These are phyloP conservation scores for Kockovaella imperatae DNA, from an alignment of 768 basidiomycete genomes.

Conservation along the genomic window DNA sequence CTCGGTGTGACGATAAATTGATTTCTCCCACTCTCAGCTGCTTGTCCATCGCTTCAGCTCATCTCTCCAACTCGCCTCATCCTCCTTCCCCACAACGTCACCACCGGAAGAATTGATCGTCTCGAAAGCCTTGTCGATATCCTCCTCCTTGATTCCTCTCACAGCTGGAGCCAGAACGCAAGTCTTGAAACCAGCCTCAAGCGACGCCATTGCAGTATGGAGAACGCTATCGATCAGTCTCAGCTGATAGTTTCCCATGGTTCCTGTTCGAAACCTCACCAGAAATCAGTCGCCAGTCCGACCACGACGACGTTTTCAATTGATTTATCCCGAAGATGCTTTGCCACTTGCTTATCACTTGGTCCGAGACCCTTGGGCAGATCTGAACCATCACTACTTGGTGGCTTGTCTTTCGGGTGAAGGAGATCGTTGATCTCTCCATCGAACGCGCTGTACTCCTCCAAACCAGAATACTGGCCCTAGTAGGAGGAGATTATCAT, in stretches of 20 bases:
- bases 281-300: constrained; percentile 68
- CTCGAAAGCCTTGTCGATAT: constrained; percentile 7
- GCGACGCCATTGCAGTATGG: constrained; percentile 11
- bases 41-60: no score
- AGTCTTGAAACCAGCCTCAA: constrained; percentile 20
- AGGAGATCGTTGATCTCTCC: constrained; percentile 22
- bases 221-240: constrained; percentile 7
- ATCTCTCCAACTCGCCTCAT: no score
- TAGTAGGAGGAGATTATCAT: constrained; percentile 5
- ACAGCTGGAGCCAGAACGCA: constrained; percentile 17
- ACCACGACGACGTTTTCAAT: constrained; percentile 59
- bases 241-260: neutral
- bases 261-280: constrained; percentile 39
- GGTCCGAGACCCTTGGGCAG: constrained; percentile 48
- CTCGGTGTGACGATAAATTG: no score
- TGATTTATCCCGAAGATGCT: constrained; percentile 36
- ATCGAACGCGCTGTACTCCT: constrained; percentile 73
- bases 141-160: constrained; percentile 15
- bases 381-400: neutral
- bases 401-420: constrained; percentile 10
- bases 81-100: no score
- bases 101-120: no score
- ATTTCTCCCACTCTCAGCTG: no score
- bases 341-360: constrained; percentile 41
- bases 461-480: constrained; percentile 51